Evolutionary conservation across 805 yeast genomes (phyloP).

Genomic region (Starmera dryadoides): DNA sequence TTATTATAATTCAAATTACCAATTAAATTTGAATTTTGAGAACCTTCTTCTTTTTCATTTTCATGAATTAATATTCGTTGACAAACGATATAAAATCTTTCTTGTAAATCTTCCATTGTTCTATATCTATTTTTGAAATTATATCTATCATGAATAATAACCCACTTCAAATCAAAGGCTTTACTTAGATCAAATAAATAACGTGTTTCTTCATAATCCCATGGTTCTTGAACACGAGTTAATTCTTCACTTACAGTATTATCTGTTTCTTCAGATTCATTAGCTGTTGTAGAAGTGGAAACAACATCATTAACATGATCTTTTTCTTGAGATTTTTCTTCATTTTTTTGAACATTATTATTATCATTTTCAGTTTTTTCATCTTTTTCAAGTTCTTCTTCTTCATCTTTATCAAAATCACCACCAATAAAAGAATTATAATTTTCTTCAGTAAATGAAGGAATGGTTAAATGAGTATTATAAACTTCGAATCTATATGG

Average conservation of each 20-base stretch:
- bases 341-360: conserved; percentile 9
- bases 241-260: conserved; percentile 22
- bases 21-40: conserved; percentile 45
- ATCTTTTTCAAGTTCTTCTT: conserved; percentile 1
- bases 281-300: not conserved
- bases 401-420: conserved; percentile 5
- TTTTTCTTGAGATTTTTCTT: conserved; percentile 8
- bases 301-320: conserved; percentile 2
- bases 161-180: conserved; percentile 48
- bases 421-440: conserved; percentile 44
- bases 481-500: conserved; percentile 71
- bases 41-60: conserved; percentile 30
- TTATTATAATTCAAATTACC: conserved; percentile 64
- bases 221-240: conserved; percentile 28
- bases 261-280: conserved; percentile 7
- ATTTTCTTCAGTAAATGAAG: conserved; percentile 56
- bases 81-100: conserved; percentile 67
- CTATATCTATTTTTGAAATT: conserved; percentile 28
- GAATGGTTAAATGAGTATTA: conserved; percentile 62
- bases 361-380: conserved; percentile 1
- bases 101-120: conserved; percentile 73
- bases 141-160: conserved; percentile 57
- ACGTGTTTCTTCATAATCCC: conserved; percentile 75
- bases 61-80: conserved; percentile 42
- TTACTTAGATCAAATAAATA: conserved; percentile 69